These are phyloP conservation scores for Exserohilum turcica DNA, from an alignment of 2,329 filamentous ascomycete species.

Conservation along the genomic window DNA sequence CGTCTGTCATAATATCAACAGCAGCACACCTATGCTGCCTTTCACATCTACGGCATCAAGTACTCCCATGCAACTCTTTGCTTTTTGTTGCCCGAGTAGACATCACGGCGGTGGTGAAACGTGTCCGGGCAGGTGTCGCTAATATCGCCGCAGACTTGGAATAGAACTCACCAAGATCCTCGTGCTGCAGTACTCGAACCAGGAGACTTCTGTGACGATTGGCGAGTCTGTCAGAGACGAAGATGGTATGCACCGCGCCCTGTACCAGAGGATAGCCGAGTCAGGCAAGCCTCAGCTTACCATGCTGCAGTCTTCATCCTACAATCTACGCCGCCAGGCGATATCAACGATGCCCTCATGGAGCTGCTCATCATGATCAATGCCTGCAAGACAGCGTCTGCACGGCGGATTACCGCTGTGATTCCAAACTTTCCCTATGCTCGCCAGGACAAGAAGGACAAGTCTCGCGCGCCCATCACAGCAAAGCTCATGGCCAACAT, in stretches of 20 bases:
- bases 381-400: conserved; percentile 83
- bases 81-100: background rate
- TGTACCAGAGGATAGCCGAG: background rate
- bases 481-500: conserved; percentile 97
- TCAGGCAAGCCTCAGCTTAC: conserved; percentile 26
- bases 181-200: conserved; percentile 83
- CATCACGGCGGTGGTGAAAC: background rate
- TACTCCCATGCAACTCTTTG: background rate
- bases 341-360: conserved; percentile 98
- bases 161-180: conserved; percentile 80
- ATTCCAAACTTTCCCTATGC: conserved; percentile 97
- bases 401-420: conserved; percentile 90
- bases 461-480: conserved; percentile 92
- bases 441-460: conserved; percentile 96
- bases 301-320: conserved; percentile 78
- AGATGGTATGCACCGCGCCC: conserved; percentile 66
- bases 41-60: background rate
- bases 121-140: conserved; percentile 15
- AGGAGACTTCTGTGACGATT: conserved; percentile 88
- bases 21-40: background rate
- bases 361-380: conserved; percentile 98
- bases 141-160: conserved; percentile 62
- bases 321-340: conserved; percentile 90
- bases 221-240: conserved; percentile 96
- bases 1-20: background rate